phyloP scores from a whole-genome alignment of 495 filamentous ascomycete species.

The Bathelium albidoporum region DNA sequence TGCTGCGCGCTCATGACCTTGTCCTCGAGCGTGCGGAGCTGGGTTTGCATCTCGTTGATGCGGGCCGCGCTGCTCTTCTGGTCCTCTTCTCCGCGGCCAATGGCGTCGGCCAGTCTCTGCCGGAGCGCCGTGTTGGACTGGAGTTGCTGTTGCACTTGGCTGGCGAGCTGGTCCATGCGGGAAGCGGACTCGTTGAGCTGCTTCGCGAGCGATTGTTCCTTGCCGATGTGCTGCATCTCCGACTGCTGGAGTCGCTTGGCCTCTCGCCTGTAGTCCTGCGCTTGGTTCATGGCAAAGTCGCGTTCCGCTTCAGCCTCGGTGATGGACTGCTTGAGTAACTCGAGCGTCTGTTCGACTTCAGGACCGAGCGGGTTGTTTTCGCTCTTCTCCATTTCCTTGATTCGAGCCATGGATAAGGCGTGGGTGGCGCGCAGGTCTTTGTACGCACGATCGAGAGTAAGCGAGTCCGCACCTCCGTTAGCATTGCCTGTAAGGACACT shows the following conservation, averaged over 20 bases:
- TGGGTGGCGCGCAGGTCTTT: slow-evolving; percentile 60
- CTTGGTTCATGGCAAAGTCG: not conserved
- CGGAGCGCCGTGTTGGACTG: slow-evolving; percentile 64
- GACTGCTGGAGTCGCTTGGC: slow-evolving; percentile 52
- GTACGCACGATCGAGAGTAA: slow-evolving; percentile 69
- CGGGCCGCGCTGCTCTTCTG: slow-evolving; percentile 66
- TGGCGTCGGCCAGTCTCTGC: slow-evolving; percentile 71
- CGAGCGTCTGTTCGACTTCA: slow-evolving; percentile 47
- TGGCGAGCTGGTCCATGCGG: slow-evolving; percentile 65
- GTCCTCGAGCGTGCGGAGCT: slow-evolving; percentile 74
- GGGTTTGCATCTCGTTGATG: slow-evolving; percentile 73
- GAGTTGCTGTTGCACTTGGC: slow-evolving; percentile 67
- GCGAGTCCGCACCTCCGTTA: slow-evolving; percentile 41
- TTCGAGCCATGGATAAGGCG: slow-evolving; percentile 42
- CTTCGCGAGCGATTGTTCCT: slow-evolving; percentile 51
- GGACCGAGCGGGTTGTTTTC: slow-evolving; percentile 27
- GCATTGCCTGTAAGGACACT: not conserved
- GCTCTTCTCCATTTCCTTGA: slow-evolving; percentile 43
- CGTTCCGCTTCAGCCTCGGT: slow-evolving; percentile 60
- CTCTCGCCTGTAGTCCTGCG: slow-evolving; percentile 43
- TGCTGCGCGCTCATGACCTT: slow-evolving; percentile 73
- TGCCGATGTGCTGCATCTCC: slow-evolving; percentile 51
- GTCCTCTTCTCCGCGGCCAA: slow-evolving; percentile 75
- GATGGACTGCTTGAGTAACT: slow-evolving; percentile 53
- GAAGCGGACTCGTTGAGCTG: slow-evolving; percentile 61